Evolutionary conservation across 345 rosid species (phyloP).

Genomic region (Lumnitzera littorea): DNA sequence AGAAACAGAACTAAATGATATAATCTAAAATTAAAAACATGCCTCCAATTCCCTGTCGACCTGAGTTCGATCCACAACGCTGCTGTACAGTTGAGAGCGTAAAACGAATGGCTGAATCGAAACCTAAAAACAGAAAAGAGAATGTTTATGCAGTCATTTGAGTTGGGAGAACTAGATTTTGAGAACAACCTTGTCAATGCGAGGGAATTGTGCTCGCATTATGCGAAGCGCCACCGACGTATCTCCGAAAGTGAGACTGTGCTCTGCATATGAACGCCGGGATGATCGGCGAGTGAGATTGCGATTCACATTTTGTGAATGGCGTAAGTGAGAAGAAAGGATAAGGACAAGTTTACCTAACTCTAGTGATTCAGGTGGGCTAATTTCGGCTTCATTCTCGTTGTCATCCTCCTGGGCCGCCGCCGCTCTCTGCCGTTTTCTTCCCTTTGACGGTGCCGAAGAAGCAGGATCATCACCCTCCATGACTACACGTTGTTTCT

Average conservation of each 20-base stretch:
- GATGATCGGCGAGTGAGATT: not conserved
- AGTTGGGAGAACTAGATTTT: not conserved
- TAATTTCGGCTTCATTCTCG: not conserved
- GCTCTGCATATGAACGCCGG: slow-evolving; percentile 31
- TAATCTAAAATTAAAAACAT: not conserved
- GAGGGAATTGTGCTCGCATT: slow-evolving; percentile 94
- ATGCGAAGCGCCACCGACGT: slow-evolving; percentile 77
- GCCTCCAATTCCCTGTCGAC: slow-evolving; percentile 92
- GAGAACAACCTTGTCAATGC: slow-evolving; percentile 52
- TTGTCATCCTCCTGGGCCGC: slow-evolving; percentile 2
- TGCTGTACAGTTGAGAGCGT: slow-evolving; percentile 83
- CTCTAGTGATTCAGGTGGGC: slow-evolving; percentile 2
- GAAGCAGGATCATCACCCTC: not conserved
- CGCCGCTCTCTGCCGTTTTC: slow-evolving; percentile 12
- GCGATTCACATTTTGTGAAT: not conserved
- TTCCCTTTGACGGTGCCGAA: slow-evolving; percentile 8
- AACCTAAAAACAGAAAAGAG: slow-evolving; percentile 28
- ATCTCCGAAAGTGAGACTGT: slow-evolving; percentile 69
- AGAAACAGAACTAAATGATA: not conserved
- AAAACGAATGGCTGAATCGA: slow-evolving; percentile 69
- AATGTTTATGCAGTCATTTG: too few species aligned
- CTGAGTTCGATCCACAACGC: slow-evolving; percentile 72
- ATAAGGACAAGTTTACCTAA: not conserved
- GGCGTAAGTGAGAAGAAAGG: not conserved
- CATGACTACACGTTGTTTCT: too few species aligned